Percentiles rank a stretch among this genome's conserved stretches.
Conservation (phyloP, 2,329 filamentous ascomycete genomes). For the Beauveria sp. region DNA sequence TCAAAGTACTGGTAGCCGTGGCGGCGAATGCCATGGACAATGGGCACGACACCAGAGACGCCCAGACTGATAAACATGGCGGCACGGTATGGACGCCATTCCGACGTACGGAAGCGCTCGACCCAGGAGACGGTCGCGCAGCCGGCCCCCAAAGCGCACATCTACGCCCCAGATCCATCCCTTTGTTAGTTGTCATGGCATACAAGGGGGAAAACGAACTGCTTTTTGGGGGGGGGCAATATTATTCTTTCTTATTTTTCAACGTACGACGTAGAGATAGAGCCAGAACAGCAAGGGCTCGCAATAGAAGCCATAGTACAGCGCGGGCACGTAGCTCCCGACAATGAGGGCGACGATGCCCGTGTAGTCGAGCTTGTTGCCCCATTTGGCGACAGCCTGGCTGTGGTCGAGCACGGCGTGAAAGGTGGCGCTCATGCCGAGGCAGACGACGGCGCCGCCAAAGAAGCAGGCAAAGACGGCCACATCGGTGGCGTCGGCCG, state of each 20-base stretch:
- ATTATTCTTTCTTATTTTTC: too few species aligned
- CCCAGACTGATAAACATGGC: slow-evolving; percentile 87
- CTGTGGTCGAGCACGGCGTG: slow-evolving; percentile 86
- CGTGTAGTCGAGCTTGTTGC: slow-evolving; percentile 90
- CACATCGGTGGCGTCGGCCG: slow-evolving; percentile 56
- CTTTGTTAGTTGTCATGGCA: slow-evolving; percentile 14
- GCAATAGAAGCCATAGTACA: slow-evolving; percentile 83
- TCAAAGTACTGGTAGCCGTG: slow-evolving; percentile 62
- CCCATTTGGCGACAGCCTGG: slow-evolving; percentile 65
- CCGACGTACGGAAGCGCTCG: slow-evolving; percentile 75
- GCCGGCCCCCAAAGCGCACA: slow-evolving; percentile 66
- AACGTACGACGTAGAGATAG: slow-evolving; percentile 69
- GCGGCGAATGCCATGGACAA: slow-evolving; percentile 64
- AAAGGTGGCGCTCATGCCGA: slow-evolving; percentile 77
- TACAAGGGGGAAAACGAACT: not conserved
- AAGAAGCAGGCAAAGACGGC: slow-evolving; percentile 74
- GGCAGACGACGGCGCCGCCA: slow-evolving; percentile 60
- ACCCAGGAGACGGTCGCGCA: slow-evolving; percentile 72
- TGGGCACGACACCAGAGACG: slow-evolving; percentile 72
- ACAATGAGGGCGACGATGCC: slow-evolving; percentile 90
- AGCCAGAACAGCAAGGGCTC: slow-evolving; percentile 54
- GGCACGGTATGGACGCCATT: slow-evolving; percentile 77
- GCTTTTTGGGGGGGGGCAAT: too few species aligned
- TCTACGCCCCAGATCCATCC: slow-evolving; percentile 40
- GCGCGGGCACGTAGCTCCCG: slow-evolving; percentile 79